Evolutionary conservation across 208 protist genomes (phyloP).

Genomic region (Porcisia hertigi): DNA sequence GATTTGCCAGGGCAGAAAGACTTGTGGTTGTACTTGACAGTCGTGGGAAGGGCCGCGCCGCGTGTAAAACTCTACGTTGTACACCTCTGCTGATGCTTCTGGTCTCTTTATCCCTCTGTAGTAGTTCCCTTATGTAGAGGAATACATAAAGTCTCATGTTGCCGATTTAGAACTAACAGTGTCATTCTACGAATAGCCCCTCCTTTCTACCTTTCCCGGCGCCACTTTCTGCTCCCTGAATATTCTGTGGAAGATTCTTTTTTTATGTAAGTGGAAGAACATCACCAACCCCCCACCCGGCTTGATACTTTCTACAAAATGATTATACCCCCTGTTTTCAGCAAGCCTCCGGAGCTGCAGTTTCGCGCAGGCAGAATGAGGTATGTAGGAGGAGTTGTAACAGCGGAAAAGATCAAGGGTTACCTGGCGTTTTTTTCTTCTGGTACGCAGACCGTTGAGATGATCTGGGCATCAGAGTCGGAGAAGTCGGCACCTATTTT

Average conservation of each 20-base stretch:
- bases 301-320: slow-evolving; percentile 10
- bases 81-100: background rate
- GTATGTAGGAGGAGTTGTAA: slow-evolving; percentile 63
- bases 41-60: background rate
- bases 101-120: background rate
- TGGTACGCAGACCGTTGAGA: slow-evolving; percentile 33
- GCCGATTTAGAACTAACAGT: background rate
- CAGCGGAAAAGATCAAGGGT: slow-evolving; percentile 50
- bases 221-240: background rate
- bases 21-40: background rate
- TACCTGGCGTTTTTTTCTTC: slow-evolving; percentile 56
- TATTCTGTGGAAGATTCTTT: background rate
- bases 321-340: slow-evolving; percentile 34
- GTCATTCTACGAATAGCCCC: background rate
- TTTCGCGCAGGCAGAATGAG: slow-evolving; percentile 77
- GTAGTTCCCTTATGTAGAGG: no score
- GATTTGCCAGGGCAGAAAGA: background rate
- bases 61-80: background rate
- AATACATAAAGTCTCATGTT: background rate
- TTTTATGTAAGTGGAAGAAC: background rate
- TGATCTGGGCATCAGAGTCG: slow-evolving; percentile 46
- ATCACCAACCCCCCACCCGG: background rate
- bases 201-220: background rate
- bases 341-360: slow-evolving; percentile 38
- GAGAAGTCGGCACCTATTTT: slow-evolving; percentile 19